Conservation (phyloP, 1,284 basidiomycete species). For the Naganishia sp. region DNA sequence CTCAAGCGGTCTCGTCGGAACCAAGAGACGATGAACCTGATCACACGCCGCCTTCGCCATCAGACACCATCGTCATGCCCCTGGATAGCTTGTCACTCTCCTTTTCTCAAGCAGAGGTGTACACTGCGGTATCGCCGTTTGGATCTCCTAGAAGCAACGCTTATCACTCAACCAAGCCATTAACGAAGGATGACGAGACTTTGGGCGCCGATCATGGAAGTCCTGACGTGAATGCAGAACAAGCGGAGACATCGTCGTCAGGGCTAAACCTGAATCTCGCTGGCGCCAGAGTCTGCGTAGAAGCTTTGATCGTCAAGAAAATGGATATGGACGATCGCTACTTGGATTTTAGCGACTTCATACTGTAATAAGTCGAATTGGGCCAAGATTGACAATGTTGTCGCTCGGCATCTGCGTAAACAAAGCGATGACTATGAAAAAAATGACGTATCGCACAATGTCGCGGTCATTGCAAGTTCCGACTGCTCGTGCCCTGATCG, state of each 20-base stretch:
- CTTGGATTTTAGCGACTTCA: slow-evolving; percentile 29
- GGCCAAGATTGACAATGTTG: no score
- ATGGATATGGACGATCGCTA: slow-evolving; percentile 38
- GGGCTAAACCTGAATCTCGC: neutral
- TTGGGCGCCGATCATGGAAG: no score
- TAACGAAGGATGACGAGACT: no score
- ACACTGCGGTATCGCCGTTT: neutral
- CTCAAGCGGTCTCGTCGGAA: neutral
- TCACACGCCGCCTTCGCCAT: slow-evolving; percentile 22
- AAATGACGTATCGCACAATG: no score
- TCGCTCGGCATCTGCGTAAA: no score
- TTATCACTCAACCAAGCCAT: neutral
- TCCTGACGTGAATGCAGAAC: no score
- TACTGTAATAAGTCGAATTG: neutral
- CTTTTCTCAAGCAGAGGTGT: slow-evolving; percentile 44
- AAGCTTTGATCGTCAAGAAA: slow-evolving; percentile 52
- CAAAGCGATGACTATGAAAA: no score
- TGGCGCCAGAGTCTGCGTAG: slow-evolving; percentile 52
- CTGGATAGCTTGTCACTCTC: slow-evolving; percentile 50
- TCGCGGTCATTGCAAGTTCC: no score
- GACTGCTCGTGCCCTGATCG: neutral
- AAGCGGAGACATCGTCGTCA: neutral
- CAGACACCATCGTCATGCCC: slow-evolving; percentile 38
- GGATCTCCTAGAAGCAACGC: neutral
- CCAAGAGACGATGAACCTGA: neutral